Conservation (phyloP, 257 asterid genomes). For the Lantana camara region DNA sequence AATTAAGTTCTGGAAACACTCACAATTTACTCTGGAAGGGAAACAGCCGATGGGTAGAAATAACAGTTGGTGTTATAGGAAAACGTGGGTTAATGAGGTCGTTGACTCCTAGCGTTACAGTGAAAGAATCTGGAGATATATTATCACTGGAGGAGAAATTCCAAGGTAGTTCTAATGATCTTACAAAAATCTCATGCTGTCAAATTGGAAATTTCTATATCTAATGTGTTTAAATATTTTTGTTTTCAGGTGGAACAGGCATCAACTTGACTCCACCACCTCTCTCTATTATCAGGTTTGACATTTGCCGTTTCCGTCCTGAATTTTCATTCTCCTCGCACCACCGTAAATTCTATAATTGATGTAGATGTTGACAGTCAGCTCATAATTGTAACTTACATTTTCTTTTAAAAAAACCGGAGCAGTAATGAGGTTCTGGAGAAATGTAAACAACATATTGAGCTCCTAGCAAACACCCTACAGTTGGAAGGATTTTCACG, state of each 20-base stretch:
- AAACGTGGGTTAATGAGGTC: slow-evolving; percentile 73
- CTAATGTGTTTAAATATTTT: slow-evolving; percentile 26
- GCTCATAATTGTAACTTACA: too few species aligned
- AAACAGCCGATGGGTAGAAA: slow-evolving; percentile 86
- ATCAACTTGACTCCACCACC: slow-evolving; percentile 94
- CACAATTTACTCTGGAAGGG: slow-evolving; percentile 76
- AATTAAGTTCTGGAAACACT: slow-evolving; percentile 42
- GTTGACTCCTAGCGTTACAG: slow-evolving; percentile 86
- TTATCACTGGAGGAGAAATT: slow-evolving; percentile 92
- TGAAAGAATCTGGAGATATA: slow-evolving; percentile 85
- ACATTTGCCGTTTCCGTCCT: not conserved
- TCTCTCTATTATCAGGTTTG: slow-evolving; percentile 71
- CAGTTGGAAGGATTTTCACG: slow-evolving; percentile 88
- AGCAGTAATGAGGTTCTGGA: slow-evolving; percentile 60
- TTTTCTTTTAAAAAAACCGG: slow-evolving; percentile 9
- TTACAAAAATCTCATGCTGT: not conserved
- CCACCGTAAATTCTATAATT: too few species aligned
- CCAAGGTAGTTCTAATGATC: slow-evolving; percentile 51
- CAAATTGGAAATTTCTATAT: not conserved
- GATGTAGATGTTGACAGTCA: not conserved
- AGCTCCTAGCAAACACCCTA: slow-evolving; percentile 79
- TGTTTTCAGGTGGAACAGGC: slow-evolving; percentile 88
- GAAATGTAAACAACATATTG: slow-evolving; percentile 66
- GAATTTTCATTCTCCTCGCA: too few species aligned
- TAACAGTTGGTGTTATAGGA: slow-evolving; percentile 88